These are phyloP conservation scores for Pseudogymnoascus sp. DNA, from an alignment of 2,329 filamentous ascomycete genomes.

Conservation along the genomic window DNA sequence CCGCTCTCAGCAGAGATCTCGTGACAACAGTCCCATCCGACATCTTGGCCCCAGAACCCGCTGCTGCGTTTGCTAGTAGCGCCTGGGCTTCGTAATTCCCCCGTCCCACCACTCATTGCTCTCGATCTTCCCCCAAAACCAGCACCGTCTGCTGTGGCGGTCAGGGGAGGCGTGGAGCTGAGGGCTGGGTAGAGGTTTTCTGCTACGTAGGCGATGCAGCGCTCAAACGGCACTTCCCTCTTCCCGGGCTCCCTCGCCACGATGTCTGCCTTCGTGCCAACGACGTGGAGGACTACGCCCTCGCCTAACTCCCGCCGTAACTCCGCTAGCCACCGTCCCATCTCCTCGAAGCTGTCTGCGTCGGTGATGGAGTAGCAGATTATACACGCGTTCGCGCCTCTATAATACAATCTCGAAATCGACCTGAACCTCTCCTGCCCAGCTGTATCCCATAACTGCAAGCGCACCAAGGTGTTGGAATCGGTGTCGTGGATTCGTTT, in stretches of 20 bases:
- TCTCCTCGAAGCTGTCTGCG: slow-evolving; percentile 75
- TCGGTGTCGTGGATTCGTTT: slow-evolving; percentile 76
- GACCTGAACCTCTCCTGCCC: slow-evolving; percentile 93
- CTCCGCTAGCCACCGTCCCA: slow-evolving; percentile 85
- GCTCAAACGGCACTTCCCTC: slow-evolving; percentile 85
- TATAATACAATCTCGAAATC: slow-evolving; percentile 92
- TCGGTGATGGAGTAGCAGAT: slow-evolving; percentile 93
- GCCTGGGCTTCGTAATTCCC: slow-evolving; percentile 29
- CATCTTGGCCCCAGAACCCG: slow-evolving; percentile 84
- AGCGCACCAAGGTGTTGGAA: slow-evolving; percentile 75
- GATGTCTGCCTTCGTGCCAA: slow-evolving; percentile 88
- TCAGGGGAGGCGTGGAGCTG: slow-evolving; percentile 58
- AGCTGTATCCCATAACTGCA: slow-evolving; percentile 95
- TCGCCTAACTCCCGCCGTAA: slow-evolving; percentile 65
- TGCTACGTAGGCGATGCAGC: slow-evolving; percentile 90
- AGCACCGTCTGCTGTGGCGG: slow-evolving; percentile 36
- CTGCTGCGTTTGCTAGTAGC: slow-evolving; percentile 58
- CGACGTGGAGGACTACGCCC: slow-evolving; percentile 84
- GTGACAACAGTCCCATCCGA: slow-evolving; percentile 95
- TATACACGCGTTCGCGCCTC: slow-evolving; percentile 87
- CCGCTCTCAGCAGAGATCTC: slow-evolving; percentile 92
- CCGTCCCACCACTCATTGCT: background rate
- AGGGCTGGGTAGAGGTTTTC: slow-evolving; percentile 74
- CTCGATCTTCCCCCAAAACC: background rate
- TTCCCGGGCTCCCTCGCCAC: slow-evolving; percentile 72